These are phyloP conservation scores for Bipolaris zeicola DNA, from an alignment of 2,329 filamentous ascomycete species.

Conservation along the genomic window DNA sequence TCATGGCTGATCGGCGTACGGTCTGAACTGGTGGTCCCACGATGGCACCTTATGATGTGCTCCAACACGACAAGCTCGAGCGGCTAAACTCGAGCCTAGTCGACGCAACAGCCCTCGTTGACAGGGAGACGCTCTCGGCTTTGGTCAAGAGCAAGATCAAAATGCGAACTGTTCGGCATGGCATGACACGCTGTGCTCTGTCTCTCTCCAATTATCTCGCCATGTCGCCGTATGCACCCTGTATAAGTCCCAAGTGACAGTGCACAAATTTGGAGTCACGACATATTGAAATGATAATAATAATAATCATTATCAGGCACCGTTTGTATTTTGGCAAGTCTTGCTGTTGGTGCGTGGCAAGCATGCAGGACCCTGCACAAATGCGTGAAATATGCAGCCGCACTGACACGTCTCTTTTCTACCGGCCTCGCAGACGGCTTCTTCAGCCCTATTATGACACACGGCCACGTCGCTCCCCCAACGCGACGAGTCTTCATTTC, in stretches of 20 bases:
- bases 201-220: not conserved
- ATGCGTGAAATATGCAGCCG: slow-evolving; percentile 22
- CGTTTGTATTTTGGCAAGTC: slow-evolving; percentile 1
- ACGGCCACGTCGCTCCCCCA: slow-evolving; percentile 10
- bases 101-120: not conserved
- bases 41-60: not conserved
- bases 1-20: slow-evolving; percentile 95
- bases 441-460: slow-evolving; percentile 21
- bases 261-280: not conserved
- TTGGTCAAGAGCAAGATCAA: not conserved
- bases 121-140: not conserved
- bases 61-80: not conserved
- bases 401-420: slow-evolving; percentile 29
- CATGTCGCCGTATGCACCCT: not conserved
- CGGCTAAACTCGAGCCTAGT: not conserved
- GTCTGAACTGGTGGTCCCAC: slow-evolving; percentile 60
- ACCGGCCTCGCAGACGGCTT: slow-evolving; percentile 20
- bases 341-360: slow-evolving; percentile 19
- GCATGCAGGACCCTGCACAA: slow-evolving; percentile 26
- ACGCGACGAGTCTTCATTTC: slow-evolving; percentile 14
- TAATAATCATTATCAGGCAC: slow-evolving; percentile 10
- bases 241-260: not conserved
- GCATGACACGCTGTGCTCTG: not conserved
- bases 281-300: slow-evolving; percentile 3
- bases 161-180: not conserved